These are phyloP conservation scores for Epichloe aotearoae DNA, from an alignment of 2,329 filamentous ascomycete species.

Conservation along the genomic window DNA sequence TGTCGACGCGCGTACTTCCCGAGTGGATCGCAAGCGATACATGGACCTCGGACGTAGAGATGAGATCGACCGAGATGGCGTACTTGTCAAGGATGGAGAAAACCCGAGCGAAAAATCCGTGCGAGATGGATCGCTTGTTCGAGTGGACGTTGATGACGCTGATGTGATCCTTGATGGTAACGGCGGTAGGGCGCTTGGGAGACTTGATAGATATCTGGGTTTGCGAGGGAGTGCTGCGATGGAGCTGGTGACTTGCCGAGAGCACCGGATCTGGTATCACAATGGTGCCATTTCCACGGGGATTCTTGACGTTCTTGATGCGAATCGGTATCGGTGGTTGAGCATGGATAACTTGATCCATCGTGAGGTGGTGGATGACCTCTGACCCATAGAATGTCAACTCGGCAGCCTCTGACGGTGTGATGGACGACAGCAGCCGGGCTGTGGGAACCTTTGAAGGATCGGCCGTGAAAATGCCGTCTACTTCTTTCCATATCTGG, in stretches of 20 bases:
- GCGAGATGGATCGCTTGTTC: constrained; percentile 90
- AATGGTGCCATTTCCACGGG: constrained; percentile 63
- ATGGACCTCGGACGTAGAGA: constrained; percentile 92
- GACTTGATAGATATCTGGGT: constrained; percentile 28
- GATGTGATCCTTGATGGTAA: constrained; percentile 96
- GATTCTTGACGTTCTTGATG: constrained; percentile 88
- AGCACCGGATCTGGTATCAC: constrained; percentile 62
- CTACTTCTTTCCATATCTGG: constrained; percentile 98
- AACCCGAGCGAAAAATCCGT: constrained; percentile 89
- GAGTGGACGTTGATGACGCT: constrained; percentile 96
- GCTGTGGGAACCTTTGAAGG: constrained; percentile 88
- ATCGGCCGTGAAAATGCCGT: constrained; percentile 79
- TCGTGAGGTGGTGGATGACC: constrained; percentile 96
- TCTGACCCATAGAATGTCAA: constrained; percentile 90
- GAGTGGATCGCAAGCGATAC: constrained; percentile 94
- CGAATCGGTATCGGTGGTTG: constrained; percentile 66
- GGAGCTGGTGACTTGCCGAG: constrained; percentile 44
- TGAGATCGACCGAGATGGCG: constrained; percentile 84
- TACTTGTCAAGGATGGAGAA: constrained; percentile 83
- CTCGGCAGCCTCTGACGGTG: constrained; percentile 88
- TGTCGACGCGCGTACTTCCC: constrained; percentile 48
- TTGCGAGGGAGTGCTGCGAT: constrained; percentile 32
- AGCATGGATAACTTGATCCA: constrained; percentile 91
- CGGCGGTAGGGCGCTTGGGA: constrained; percentile 69
- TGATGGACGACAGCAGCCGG: constrained; percentile 76